Percentiles rank a stretch among this genome's conserved stretches.
Evolutionary conservation across 148 eudicot species (phyloP).

Genomic region (Oxyria digyna): DNA sequence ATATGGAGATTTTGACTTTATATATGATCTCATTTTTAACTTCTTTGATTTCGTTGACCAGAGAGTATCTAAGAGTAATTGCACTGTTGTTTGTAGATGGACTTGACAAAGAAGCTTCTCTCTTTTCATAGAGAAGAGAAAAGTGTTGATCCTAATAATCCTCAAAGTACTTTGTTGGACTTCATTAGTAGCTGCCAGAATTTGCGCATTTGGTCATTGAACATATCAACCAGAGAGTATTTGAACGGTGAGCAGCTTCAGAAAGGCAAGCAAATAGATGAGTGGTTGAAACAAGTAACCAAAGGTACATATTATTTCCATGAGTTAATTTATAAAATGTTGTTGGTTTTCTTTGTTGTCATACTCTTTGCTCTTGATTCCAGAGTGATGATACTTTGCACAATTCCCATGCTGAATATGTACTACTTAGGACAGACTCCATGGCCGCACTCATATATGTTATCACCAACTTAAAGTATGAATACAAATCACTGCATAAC

Average conservation of each 20-base stretch:
- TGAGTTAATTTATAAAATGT: not conserved
- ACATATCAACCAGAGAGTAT: conserved; percentile 61
- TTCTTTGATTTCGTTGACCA: not conserved
- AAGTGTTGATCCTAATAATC: conserved; percentile 62
- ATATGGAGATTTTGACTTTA: not conserved
- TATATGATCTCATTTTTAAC: not conserved
- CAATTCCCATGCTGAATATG: not conserved
- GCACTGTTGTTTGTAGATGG: conserved; percentile 41
- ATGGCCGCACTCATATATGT: not conserved
- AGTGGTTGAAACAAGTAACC: conserved; percentile 96
- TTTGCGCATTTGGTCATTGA: conserved; percentile 82
- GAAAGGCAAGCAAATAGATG: conserved; percentile 98
- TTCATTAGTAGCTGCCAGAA: conserved; percentile 91
- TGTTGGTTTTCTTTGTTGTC: not conserved
- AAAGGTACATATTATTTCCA: conserved; percentile 40
- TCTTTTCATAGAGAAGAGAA: conserved; percentile 87
- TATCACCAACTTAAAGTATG: not conserved
- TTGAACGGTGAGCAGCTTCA: conserved; percentile 83
- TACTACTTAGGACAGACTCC: not conserved
- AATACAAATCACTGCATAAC: not conserved
- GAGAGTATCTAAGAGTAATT: not conserved
- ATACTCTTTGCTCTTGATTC: not conserved
- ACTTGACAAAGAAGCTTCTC: conserved; percentile 68
- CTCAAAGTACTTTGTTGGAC: conserved; percentile 81
- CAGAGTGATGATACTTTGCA: not conserved